A percentile compares a stretch with the other conserved stretches of the same genome.
phyloP scores from a whole-genome alignment of 2,329 filamentous ascomycete genomes.

The Sphaerostilbella broomeana region DNA sequence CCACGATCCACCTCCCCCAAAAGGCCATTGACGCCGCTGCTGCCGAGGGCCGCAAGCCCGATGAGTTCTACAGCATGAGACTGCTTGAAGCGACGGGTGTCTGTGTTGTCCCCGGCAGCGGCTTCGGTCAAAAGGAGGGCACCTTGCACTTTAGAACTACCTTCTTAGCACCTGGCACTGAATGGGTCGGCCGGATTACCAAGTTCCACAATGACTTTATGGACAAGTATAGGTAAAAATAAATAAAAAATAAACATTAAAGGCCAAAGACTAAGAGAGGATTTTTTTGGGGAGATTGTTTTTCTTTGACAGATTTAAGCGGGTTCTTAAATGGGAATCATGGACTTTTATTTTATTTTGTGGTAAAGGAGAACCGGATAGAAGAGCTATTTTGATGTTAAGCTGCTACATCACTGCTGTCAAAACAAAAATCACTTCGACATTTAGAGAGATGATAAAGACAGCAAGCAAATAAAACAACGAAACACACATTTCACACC shows the following conservation, averaged over 20 bases:
- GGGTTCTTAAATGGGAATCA: too few species aligned
- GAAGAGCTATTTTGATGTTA: too few species aligned
- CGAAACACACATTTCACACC: background rate
- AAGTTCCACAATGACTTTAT: constrained; percentile 92
- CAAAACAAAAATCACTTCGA: too few species aligned
- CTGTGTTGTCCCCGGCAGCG: constrained; percentile 85
- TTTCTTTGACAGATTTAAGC: too few species aligned
- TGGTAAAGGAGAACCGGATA: too few species aligned
- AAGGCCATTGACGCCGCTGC: constrained; percentile 72
- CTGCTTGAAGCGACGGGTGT: constrained; percentile 91
- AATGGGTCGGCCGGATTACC: constrained; percentile 82
- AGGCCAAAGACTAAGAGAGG: background rate
- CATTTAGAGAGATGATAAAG: too few species aligned
- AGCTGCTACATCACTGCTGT: background rate
- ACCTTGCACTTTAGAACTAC: constrained; percentile 94
- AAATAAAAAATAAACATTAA: constrained; percentile 2
- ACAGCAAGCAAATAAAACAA: too few species aligned
- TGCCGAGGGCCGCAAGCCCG: constrained; percentile 65
- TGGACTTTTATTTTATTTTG: background rate
- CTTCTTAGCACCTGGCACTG: constrained; percentile 91
- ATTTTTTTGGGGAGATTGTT: background rate
- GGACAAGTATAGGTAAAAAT: constrained; percentile 59
- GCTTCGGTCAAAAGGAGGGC: constrained; percentile 89
- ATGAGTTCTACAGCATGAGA: constrained; percentile 91
- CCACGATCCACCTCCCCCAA: constrained; percentile 72